Evolutionary conservation across 192 early-diverging fungal genomes (phyloP).

Genomic region (Umbelopsis sp.): DNA sequence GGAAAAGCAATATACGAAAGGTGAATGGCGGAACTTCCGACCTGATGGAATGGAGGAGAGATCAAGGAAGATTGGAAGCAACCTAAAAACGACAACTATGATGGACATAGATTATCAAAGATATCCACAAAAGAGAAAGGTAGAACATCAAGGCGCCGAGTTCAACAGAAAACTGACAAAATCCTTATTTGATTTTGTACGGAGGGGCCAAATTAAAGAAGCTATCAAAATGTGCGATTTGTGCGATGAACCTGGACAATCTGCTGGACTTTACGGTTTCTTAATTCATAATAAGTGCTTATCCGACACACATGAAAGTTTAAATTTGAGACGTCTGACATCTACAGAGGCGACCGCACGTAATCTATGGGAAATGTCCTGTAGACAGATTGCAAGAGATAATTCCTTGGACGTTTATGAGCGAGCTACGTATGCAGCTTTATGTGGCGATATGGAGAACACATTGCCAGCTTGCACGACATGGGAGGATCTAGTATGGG

Average conservation of each 20-base stretch:
- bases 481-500: constrained; percentile 93
- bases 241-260: constrained; percentile 78
- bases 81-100: constrained; percentile 4
- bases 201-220: constrained; percentile 66
- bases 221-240: constrained; percentile 75
- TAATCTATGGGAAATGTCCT: constrained; percentile 68
- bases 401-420: constrained; percentile 64
- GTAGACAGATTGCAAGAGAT: constrained; percentile 59
- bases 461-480: constrained; percentile 70
- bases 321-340: constrained; percentile 12
- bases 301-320: not conserved
- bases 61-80: constrained; percentile 1
- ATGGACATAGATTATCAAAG: constrained; percentile 27
- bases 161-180: constrained; percentile 61
- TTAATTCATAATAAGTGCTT: constrained; percentile 55
- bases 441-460: constrained; percentile 75
- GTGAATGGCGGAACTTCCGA: not conserved
- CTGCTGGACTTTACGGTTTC: constrained; percentile 75
- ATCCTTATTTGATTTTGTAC: constrained; percentile 77
- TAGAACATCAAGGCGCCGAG: constrained; percentile 5
- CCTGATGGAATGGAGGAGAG: not conserved
- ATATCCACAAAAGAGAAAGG: constrained; percentile 5
- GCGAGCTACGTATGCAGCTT: constrained; percentile 76
- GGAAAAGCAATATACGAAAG: not conserved
- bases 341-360: constrained; percentile 38